phyloP scores from a whole-genome alignment of 2,329 filamentous ascomycete genomes.

The Aspergillus sp. region DNA sequence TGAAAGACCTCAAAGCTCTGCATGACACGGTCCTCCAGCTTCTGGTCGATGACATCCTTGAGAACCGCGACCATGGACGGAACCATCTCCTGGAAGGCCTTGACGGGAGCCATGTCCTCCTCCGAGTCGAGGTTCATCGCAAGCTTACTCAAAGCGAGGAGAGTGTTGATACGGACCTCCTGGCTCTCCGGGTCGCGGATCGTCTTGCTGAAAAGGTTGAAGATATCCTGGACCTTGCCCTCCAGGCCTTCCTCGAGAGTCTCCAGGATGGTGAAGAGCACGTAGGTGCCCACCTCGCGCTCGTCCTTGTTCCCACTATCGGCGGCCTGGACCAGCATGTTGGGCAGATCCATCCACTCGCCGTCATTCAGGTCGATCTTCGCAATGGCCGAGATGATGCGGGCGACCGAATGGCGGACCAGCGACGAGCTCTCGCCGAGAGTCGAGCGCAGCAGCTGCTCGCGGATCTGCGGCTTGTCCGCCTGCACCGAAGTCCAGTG shows the following conservation, averaged over 20 bases:
- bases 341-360: constrained; percentile 73
- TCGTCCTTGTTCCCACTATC: constrained; percentile 65
- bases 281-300: constrained; percentile 84
- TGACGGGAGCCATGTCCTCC: constrained; percentile 65
- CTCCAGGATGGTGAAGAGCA: constrained; percentile 86
- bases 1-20: constrained; percentile 96
- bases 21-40: constrained; percentile 80
- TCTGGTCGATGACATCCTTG: constrained; percentile 68
- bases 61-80: constrained; percentile 84
- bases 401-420: constrained; percentile 76
- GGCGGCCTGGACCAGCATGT: constrained; percentile 68
- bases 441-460: constrained; percentile 73
- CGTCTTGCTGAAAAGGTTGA: constrained; percentile 73
- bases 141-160: constrained; percentile 79
- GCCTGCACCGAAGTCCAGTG: constrained; percentile 71
- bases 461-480: constrained; percentile 70
- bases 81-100: constrained; percentile 68
- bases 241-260: constrained; percentile 75
- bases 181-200: constrained; percentile 84
- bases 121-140: constrained; percentile 82
- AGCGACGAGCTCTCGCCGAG: constrained; percentile 68
- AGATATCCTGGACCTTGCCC: constrained; percentile 69
- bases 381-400: constrained; percentile 79
- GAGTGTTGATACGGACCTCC: constrained; percentile 89
- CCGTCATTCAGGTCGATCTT: constrained; percentile 78